These are phyloP conservation scores for Lentinula raphanica DNA, from an alignment of 768 basidiomycete genomes.

Conservation along the genomic window DNA sequence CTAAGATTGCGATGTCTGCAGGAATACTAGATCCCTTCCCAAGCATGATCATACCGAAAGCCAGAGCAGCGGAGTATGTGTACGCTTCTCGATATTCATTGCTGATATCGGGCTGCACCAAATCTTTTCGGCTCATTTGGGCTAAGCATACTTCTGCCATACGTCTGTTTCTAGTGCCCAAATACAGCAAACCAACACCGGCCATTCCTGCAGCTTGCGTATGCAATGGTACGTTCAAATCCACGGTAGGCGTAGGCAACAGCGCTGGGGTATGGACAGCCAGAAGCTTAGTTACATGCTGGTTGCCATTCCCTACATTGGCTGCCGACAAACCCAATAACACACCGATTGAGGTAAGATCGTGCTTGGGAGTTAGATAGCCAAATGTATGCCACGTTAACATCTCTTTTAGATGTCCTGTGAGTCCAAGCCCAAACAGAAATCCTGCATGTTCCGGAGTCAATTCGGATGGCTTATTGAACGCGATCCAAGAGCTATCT, in stretches of 20 bases:
- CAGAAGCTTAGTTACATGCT: constrained; percentile 84
- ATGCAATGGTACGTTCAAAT: constrained; percentile 85
- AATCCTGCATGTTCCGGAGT: constrained; percentile 97
- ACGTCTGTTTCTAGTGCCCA: constrained; percentile 79
- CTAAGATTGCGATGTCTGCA: constrained; percentile 67
- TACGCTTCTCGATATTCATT: constrained; percentile 92
- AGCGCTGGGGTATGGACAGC: constrained; percentile 92
- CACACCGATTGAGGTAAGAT: constrained; percentile 89
- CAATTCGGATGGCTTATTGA: constrained; percentile 88
- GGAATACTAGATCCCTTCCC: constrained; percentile 77
- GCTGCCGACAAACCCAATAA: constrained; percentile 92
- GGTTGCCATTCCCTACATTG: constrained; percentile 78
- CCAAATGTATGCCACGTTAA: constrained; percentile 93
- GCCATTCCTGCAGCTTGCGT: constrained; percentile 86
- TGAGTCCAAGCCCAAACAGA: constrained; percentile 85
- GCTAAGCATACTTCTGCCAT: constrained; percentile 91
- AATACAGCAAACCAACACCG: constrained; percentile 84
- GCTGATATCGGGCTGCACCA: constrained; percentile 77
- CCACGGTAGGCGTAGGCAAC: constrained; percentile 79
- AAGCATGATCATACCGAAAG: constrained; percentile 96
- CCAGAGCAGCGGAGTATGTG: constrained; percentile 80
- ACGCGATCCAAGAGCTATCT: constrained; percentile 93
- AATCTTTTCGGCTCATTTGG: constrained; percentile 75
- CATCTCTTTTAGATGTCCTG: constrained; percentile 86
- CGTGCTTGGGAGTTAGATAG: constrained; percentile 94